Conservation (phyloP, 2,329 filamentous ascomycete genomes). For the Fusarium camptoceras region DNA sequence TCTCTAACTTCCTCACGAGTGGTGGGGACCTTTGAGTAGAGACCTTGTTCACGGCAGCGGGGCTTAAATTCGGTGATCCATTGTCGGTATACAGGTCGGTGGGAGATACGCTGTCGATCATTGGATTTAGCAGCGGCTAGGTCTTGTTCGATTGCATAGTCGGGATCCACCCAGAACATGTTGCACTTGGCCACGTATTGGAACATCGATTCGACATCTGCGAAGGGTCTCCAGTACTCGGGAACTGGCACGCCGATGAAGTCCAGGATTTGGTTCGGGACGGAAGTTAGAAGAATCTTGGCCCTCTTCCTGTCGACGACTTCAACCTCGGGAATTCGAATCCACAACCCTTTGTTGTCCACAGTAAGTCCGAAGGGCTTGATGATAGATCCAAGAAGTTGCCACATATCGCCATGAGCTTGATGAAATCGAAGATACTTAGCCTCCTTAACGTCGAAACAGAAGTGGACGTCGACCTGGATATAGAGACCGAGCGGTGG, state of each 20-base stretch:
- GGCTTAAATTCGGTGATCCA: conserved; percentile 76
- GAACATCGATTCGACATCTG: conserved; percentile 66
- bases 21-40: conserved; percentile 46
- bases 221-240: conserved; percentile 68
- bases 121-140: conserved; percentile 57
- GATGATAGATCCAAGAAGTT: conserved; percentile 71
- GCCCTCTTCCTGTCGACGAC: conserved; percentile 64
- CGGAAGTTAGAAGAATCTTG: conserved; percentile 69
- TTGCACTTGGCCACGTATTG: conserved; percentile 69
- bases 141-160: conserved; percentile 49
- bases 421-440: conserved; percentile 76
- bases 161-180: conserved; percentile 64
- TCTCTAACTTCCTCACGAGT: conserved; percentile 61
- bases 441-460: conserved; percentile 54
- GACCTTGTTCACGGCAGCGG: conserved; percentile 55
- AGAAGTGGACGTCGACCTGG: conserved; percentile 77
- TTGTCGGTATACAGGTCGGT: conserved; percentile 66
- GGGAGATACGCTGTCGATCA: conserved; percentile 67
- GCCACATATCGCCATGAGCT: conserved; percentile 79
- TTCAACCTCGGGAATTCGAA: conserved; percentile 78
- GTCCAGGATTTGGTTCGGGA: conserved; percentile 65
- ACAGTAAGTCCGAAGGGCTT: conserved; percentile 74
- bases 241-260: conserved; percentile 71
- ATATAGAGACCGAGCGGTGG: conserved; percentile 55
- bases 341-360: conserved; percentile 70